Conservation (phyloP, 805 yeast genomes). For the Saccharomycopsis selenospora region DNA sequence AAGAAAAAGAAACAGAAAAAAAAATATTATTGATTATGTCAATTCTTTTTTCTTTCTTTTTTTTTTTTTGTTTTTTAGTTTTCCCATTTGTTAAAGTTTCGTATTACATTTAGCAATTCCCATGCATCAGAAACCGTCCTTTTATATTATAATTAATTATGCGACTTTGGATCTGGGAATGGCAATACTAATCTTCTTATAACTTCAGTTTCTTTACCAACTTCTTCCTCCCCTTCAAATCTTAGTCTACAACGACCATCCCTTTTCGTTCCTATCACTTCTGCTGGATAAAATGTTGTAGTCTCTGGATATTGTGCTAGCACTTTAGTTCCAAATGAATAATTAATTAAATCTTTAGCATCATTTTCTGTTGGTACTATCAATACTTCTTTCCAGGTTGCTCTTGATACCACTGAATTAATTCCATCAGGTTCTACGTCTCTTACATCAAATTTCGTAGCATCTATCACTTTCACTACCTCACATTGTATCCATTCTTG, state of each 20-base stretch:
- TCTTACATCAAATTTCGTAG: slow-evolving; percentile 68
- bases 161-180: slow-evolving; percentile 37
- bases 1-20: no score
- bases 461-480: slow-evolving; percentile 59
- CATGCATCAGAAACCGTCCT: no score
- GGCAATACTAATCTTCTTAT: slow-evolving; percentile 78
- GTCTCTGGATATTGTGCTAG: slow-evolving; percentile 96
- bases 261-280: slow-evolving; percentile 67
- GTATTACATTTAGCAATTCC: no score
- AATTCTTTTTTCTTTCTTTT: no score
- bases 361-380: slow-evolving; percentile 54
- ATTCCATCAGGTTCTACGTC: slow-evolving; percentile 98
- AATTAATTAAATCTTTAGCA: slow-evolving; percentile 37
- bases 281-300: slow-evolving; percentile 93
- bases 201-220: slow-evolving; percentile 90
- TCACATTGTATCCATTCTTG: slow-evolving; percentile 96
- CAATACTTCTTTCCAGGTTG: slow-evolving; percentile 72
- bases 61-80: no score
- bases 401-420: slow-evolving; percentile 75
- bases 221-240: slow-evolving; percentile 97
- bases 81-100: no score
- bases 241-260: slow-evolving; percentile 72
- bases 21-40: no score
- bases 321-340: slow-evolving; percentile 74
- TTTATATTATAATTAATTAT: no score